A percentile compares a stretch with the other conserved stretches of the same genome.
Evolutionary conservation across 2,329 filamentous ascomycete genomes (phyloP).

Genomic region (Phaeosphaeriaceae sp.): DNA sequence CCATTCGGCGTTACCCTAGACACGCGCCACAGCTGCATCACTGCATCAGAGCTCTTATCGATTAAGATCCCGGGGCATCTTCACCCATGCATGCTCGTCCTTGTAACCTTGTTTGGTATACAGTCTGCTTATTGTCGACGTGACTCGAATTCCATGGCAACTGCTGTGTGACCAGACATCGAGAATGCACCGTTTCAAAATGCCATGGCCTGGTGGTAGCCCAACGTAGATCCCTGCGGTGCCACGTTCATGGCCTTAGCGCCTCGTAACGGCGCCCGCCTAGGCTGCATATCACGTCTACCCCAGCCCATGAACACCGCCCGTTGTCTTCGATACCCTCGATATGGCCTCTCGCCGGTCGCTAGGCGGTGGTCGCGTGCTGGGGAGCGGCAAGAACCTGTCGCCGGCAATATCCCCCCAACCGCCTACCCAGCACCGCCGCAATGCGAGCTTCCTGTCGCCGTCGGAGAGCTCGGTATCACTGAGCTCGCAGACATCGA

Average conservation of each 20-base stretch:
- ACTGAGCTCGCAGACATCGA: constrained; percentile 76
- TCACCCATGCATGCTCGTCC: neutral
- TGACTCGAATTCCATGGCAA: neutral
- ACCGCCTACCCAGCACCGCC: constrained; percentile 40
- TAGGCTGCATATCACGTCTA: constrained; percentile 8
- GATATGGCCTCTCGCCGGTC: constrained; percentile 61
- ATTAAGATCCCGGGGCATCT: neutral
- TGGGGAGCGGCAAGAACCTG: constrained; percentile 85
- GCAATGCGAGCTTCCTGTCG: constrained; percentile 61
- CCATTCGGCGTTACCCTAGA: constrained; percentile 23
- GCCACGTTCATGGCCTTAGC: constrained; percentile 16
- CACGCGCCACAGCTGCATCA: constrained; percentile 12
- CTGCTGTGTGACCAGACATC: neutral
- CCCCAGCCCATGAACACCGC: constrained; percentile 23
- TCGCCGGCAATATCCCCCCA: constrained; percentile 64
- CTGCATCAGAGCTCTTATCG: constrained; percentile 10
- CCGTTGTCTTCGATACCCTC: constrained; percentile 24
- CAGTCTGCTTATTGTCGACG: no score
- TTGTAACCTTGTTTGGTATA: no score
- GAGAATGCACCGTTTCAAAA: neutral
- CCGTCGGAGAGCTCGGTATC: constrained; percentile 78
- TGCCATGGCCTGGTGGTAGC: neutral
- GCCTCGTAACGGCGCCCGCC: constrained; percentile 18
- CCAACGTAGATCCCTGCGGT: constrained; percentile 17
- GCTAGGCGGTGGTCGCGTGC: constrained; percentile 87